Evolutionary conservation across 2,329 filamentous ascomycete species (phyloP).

Genomic region (Ophiosphaerella narmari): DNA sequence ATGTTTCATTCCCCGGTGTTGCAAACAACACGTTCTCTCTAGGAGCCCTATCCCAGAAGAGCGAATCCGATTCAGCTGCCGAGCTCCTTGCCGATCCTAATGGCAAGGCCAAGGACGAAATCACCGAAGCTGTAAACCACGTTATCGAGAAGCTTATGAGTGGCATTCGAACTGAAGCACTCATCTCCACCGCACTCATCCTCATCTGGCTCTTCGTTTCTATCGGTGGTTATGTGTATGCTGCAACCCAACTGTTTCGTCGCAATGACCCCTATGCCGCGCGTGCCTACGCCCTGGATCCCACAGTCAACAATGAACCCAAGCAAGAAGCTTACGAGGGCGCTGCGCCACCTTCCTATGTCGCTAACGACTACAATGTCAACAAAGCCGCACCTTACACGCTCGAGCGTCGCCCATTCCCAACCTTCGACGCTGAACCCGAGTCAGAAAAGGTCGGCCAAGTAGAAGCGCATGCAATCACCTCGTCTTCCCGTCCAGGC

Average conservation of each 20-base stretch:
- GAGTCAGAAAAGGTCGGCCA: conserved; percentile 50
- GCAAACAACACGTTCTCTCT: conserved; percentile 81
- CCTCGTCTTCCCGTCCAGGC: conserved; percentile 48
- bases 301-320: conserved; percentile 23
- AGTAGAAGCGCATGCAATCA: conserved; percentile 50
- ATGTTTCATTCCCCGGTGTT: conserved; percentile 79
- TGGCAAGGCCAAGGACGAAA: conserved; percentile 75
- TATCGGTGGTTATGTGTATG: conserved; percentile 72
- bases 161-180: conserved; percentile 73
- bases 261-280: conserved; percentile 66
- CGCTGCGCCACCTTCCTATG: conserved; percentile 48
- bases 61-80: conserved; percentile 59
- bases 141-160: conserved; percentile 70
- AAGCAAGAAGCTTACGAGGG: conserved; percentile 27
- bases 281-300: conserved; percentile 42
- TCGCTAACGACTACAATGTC: conserved; percentile 48
- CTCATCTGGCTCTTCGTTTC: conserved; percentile 78
- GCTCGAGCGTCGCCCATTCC: conserved; percentile 50
- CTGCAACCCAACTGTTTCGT: conserved; percentile 64
- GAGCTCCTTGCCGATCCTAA: conserved; percentile 80
- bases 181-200: conserved; percentile 77
- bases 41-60: conserved; percentile 67
- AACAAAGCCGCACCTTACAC: conserved; percentile 55
- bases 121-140: conserved; percentile 73
- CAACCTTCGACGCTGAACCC: conserved; percentile 44